Base-by-base conservation (phyloP, 306 rosid genomes). In the Glycine latifolia region DNA sequence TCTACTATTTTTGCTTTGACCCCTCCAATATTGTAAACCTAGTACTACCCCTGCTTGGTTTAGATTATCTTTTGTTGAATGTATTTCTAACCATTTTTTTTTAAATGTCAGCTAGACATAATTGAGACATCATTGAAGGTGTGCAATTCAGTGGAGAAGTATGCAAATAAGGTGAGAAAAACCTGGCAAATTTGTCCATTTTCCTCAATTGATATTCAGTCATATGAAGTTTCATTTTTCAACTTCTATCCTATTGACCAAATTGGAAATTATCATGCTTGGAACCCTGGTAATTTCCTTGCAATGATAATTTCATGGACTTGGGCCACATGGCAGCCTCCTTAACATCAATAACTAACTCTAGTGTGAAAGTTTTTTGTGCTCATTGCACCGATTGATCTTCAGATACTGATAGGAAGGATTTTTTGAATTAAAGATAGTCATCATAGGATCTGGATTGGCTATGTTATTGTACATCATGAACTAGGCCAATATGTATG, bases 71-170 rank as follows among this genome's bases (percentile, higher is more conserved):
- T 75, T 58, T 55, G 2, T 58, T 26, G 71, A 52, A 44, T 43
- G 4, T 55, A 66, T 13, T 26, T 9, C 84, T 87, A 72, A 87
- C 14, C 71, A 49, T 70, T 54, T 67, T 60, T 72, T 67, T 43
- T 39, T 65, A 77, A 49, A 54, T 88, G 44, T 73, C 90, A 91
- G 98, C 55, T 91, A 72, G 93, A 91, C 68, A 85, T 93, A 73
- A 85, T 93, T 54, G 88, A 90, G 89, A 70, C 91, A 44, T 88
- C 91, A 68, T 56, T 91, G 85, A 91, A 93, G 86, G 89, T 91
- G 59, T 95, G 98, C 78, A 88, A 56, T 83, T 74, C 93, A 6
- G 70, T 89, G 85, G 87, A 89, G 69, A 88, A 88, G 79, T 87
- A 82, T 56, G 79, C 74, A 5, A 81, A 75, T 70, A 87, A 95